Percentiles rank a stretch among this genome's conserved stretches.
These are phyloP conservation scores for Cryomyces antarcticus DNA, from an alignment of 495 filamentous ascomycete species.

Conservation along the genomic window DNA sequence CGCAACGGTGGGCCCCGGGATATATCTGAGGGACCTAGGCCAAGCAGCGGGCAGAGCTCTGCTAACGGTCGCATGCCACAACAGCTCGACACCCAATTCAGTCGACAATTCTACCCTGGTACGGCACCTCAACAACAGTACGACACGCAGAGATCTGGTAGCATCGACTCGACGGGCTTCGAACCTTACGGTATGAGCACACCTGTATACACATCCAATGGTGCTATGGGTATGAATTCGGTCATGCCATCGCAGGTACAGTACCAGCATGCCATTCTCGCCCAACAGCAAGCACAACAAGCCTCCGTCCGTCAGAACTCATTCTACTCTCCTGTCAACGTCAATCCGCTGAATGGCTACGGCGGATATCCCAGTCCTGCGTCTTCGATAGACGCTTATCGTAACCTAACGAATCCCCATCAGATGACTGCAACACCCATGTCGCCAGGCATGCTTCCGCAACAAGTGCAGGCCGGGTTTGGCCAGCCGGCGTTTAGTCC, in stretches of 20 bases:
- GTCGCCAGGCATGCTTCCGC: neutral
- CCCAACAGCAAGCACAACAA: constrained; percentile 18
- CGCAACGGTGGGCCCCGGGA: constrained; percentile 25
- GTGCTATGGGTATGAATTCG: constrained; percentile 14
- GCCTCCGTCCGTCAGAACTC: neutral
- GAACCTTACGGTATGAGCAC: constrained; percentile 30
- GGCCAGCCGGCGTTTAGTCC: neutral
- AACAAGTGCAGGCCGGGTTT: constrained; percentile 3
- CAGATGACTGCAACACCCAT: constrained; percentile 5
- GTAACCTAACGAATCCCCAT: neutral
- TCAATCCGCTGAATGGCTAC: constrained; percentile 9
- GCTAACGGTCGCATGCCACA: constrained; percentile 18
- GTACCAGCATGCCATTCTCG: constrained; percentile 37
- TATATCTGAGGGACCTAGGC: constrained; percentile 21
- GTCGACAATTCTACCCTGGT: constrained; percentile 21
- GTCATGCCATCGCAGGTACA: constrained; percentile 32
- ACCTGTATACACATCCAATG: constrained; percentile 28
- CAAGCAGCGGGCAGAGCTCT: constrained; percentile 31
- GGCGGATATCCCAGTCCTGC: constrained; percentile 4
- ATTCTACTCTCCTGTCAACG: neutral
- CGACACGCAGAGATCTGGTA: constrained; percentile 24
- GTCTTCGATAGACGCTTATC: constrained; percentile 5
- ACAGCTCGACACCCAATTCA: constrained; percentile 9
- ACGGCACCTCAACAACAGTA: constrained; percentile 15
- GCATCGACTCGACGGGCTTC: constrained; percentile 31